Percentiles rank a stretch among this genome's conserved stretches.
Evolutionary conservation across 768 basidiomycete species (phyloP).

Genomic region (Boletus speciosus): DNA sequence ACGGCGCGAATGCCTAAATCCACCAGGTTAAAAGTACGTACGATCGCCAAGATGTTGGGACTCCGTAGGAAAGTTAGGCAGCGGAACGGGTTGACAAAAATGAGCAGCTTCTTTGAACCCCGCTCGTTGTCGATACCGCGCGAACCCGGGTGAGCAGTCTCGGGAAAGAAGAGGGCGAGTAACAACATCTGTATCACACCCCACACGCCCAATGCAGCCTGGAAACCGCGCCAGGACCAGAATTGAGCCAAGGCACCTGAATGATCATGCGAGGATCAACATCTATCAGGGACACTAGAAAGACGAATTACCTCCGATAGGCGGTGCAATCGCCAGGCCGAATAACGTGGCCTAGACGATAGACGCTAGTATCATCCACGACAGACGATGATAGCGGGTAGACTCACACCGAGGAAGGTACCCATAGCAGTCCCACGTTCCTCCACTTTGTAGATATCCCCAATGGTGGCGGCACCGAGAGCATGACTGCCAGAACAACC

Average conservation of each 20-base stretch:
- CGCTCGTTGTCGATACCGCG: constrained; percentile 49
- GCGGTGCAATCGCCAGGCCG: constrained; percentile 60
- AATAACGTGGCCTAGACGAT: constrained; percentile 42
- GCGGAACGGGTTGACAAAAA: constrained; percentile 58
- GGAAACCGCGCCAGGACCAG: constrained; percentile 64
- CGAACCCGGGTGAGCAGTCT: constrained; percentile 61
- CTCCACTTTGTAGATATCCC: constrained; percentile 64
- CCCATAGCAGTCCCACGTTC: constrained; percentile 61
- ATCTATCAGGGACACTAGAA: background rate
- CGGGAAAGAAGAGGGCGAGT: constrained; percentile 52
- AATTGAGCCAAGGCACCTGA: constrained; percentile 52
- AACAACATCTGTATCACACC: constrained; percentile 39
- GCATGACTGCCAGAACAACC: constrained; percentile 56
- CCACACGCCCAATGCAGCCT: constrained; percentile 41
- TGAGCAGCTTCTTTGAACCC: constrained; percentile 25
- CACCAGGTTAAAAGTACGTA: constrained; percentile 30
- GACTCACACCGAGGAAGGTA: constrained; percentile 49
- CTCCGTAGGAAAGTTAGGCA: constrained; percentile 51
- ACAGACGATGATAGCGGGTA: background rate
- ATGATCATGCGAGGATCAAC: background rate
- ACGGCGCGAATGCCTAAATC: too few relatives aligned
- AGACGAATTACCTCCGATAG: constrained; percentile 44
- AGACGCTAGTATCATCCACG: background rate
- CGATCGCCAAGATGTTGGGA: constrained; percentile 55
- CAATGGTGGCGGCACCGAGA: constrained; percentile 59